phyloP scores from a whole-genome alignment of 495 filamentous ascomycete genomes.

The Penicillium atrosanguineum region DNA sequence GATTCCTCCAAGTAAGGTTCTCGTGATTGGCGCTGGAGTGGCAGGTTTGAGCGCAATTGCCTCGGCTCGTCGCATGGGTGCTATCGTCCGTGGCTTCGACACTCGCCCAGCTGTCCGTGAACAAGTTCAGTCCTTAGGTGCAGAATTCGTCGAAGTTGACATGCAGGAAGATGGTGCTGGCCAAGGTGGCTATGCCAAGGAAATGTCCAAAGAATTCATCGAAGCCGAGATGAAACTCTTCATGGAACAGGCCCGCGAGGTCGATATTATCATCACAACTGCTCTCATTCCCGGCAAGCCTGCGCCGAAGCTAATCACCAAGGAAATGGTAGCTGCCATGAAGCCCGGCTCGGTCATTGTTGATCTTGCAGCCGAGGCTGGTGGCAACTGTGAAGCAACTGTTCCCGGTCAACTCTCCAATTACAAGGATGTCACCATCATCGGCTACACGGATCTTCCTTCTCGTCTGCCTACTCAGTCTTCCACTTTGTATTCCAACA shows the following conservation, averaged over 20 bases:
- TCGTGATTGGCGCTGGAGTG: constrained; percentile 81
- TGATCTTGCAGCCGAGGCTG: constrained; percentile 76
- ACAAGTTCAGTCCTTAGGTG: constrained; percentile 80
- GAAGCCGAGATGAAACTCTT: constrained; percentile 87
- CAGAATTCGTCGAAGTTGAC: constrained; percentile 81
- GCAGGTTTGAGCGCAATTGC: constrained; percentile 80
- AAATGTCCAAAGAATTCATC: constrained; percentile 87
- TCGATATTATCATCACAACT: constrained; percentile 86
- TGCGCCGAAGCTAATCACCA: constrained; percentile 74
- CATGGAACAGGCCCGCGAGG: constrained; percentile 73
- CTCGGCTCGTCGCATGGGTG: constrained; percentile 75
- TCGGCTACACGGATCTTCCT: constrained; percentile 81
- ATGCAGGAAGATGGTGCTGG: constrained; percentile 82
- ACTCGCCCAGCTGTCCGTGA: constrained; percentile 75
- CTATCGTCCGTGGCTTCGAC: constrained; percentile 81
- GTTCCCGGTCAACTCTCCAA: constrained; percentile 62
- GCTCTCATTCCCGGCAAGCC: constrained; percentile 75
- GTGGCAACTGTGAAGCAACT: constrained; percentile 78
- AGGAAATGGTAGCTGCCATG: constrained; percentile 75
- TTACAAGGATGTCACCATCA: constrained; percentile 74
- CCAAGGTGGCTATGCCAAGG: constrained; percentile 77
- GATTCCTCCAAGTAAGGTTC: constrained; percentile 78
- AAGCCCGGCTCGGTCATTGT: constrained; percentile 79
- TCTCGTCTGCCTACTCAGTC: constrained; percentile 78
- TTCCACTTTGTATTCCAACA: constrained; percentile 82